These are phyloP conservation scores for Eugenia klotzschiana DNA, from an alignment of 441 rosid genomes.

Conservation along the genomic window DNA sequence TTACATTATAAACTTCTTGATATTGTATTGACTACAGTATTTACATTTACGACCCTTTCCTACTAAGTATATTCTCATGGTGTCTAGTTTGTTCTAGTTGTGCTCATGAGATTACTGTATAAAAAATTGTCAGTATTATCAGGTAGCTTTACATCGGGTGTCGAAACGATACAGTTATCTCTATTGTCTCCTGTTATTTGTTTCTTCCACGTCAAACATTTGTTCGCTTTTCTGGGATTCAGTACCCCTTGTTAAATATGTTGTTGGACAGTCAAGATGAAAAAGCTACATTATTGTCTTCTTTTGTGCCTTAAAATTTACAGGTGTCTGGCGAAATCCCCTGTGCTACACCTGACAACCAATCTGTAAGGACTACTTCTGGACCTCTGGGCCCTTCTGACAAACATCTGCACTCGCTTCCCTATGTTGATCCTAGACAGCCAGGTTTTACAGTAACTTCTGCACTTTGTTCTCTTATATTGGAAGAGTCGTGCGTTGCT, in stretches of 20 bases:
- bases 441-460: slow-evolving; percentile 42
- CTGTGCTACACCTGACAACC: slow-evolving; percentile 64
- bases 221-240: background rate
- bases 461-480: background rate
- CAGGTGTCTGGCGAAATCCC: slow-evolving; percentile 95
- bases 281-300: background rate
- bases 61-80: background rate
- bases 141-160: background rate
- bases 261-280: background rate
- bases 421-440: slow-evolving; percentile 83
- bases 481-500: background rate
- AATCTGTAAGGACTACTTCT: slow-evolving; percentile 90
- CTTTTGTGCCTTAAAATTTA: background rate
- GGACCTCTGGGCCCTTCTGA: slow-evolving; percentile 89
- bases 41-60: background rate
- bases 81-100: background rate
- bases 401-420: slow-evolving; percentile 58
- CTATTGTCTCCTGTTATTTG: background rate
- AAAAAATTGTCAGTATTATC: background rate
- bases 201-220: background rate
- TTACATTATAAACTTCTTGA: background rate
- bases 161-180: background rate
- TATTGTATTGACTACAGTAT: background rate
- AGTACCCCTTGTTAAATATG: background rate
- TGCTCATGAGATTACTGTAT: background rate